Conservation (phyloP, 768 basidiomycete genomes). For the Agaricus bisporus region DNA sequence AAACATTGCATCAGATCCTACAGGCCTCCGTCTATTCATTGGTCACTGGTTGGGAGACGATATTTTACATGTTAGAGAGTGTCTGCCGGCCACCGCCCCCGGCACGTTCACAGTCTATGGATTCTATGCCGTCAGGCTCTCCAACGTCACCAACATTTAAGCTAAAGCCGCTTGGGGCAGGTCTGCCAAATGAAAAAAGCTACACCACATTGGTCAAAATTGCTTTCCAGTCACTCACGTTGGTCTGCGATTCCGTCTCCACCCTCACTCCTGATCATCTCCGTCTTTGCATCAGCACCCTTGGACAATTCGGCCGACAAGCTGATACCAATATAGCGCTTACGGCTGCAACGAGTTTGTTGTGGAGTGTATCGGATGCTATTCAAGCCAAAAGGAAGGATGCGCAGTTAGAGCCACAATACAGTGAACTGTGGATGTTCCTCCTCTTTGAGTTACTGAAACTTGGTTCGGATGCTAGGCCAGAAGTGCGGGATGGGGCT, state of each 20-base stretch:
- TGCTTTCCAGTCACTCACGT: slow-evolving; percentile 87
- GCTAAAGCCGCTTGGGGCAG: slow-evolving; percentile 43
- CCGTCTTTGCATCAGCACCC: slow-evolving; percentile 81
- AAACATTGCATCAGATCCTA: slow-evolving; percentile 85
- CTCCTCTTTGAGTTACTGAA: slow-evolving; percentile 78
- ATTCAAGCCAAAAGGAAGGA: slow-evolving; percentile 80
- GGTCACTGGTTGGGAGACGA: slow-evolving; percentile 87
- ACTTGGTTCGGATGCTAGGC: slow-evolving; percentile 73
- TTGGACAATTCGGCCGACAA: slow-evolving; percentile 89
- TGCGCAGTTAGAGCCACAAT: slow-evolving; percentile 57
- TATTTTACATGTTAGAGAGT: slow-evolving; percentile 88
- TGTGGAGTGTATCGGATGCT: slow-evolving; percentile 96
- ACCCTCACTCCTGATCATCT: slow-evolving; percentile 76
- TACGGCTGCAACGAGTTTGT: slow-evolving; percentile 85
- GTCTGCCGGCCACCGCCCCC: slow-evolving; percentile 54
- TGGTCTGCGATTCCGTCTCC: slow-evolving; percentile 91
- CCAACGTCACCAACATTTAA: slow-evolving; percentile 32
- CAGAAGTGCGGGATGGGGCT: slow-evolving; percentile 88
- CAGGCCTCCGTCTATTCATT: slow-evolving; percentile 90
- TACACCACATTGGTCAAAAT: slow-evolving; percentile 80
- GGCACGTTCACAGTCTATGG: slow-evolving; percentile 28
- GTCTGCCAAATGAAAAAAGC: slow-evolving; percentile 59
- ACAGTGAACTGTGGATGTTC: slow-evolving; percentile 91
- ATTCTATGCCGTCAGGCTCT: slow-evolving; percentile 33
- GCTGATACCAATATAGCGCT: slow-evolving; percentile 94